phyloP scores from a whole-genome alignment of 108 stramenopile genomes.

The Conticribra weissflogii region DNA sequence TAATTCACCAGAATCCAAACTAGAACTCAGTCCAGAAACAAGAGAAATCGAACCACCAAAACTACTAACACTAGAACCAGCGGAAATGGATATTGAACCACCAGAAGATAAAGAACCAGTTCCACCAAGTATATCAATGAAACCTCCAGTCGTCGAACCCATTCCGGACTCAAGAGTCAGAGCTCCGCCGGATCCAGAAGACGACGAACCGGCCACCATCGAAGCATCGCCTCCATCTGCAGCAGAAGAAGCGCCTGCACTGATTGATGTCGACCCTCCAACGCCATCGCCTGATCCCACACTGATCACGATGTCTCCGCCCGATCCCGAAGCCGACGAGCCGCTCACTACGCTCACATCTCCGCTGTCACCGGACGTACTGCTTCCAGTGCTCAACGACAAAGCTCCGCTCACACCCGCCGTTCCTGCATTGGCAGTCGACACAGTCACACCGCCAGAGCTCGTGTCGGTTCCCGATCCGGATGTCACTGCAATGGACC shows the following conservation, averaged over 20 bases:
- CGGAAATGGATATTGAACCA: background rate
- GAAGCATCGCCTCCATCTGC: background rate
- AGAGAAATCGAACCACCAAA: background rate
- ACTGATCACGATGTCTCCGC: constrained; percentile 13
- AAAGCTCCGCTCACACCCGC: constrained; percentile 9
- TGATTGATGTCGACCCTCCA: constrained; percentile 7
- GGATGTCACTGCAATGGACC: constrained; percentile 6
- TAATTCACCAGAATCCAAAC: background rate
- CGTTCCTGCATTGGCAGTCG: background rate
- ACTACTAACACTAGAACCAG: background rate
- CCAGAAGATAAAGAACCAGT: background rate
- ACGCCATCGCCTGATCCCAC: background rate
- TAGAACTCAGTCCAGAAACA: background rate
- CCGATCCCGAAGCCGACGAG: constrained; percentile 15
- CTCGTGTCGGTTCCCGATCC: constrained; percentile 3
- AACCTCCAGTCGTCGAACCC: constrained; percentile 1
- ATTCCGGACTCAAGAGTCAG: constrained; percentile 2
- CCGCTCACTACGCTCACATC: constrained; percentile 14
- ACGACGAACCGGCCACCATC: constrained; percentile 7
- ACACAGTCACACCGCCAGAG: constrained; percentile 10
- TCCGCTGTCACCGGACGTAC: background rate
- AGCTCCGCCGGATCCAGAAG: constrained; percentile 9
- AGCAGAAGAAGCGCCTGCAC: background rate
- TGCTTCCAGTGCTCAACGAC: constrained; percentile 6
- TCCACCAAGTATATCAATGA: background rate